Percentiles rank a stretch among this genome's conserved stretches.
These are phyloP conservation scores for Allomyces javanicus DNA, from an alignment of 192 early-diverging fungal species.

Conservation along the genomic window DNA sequence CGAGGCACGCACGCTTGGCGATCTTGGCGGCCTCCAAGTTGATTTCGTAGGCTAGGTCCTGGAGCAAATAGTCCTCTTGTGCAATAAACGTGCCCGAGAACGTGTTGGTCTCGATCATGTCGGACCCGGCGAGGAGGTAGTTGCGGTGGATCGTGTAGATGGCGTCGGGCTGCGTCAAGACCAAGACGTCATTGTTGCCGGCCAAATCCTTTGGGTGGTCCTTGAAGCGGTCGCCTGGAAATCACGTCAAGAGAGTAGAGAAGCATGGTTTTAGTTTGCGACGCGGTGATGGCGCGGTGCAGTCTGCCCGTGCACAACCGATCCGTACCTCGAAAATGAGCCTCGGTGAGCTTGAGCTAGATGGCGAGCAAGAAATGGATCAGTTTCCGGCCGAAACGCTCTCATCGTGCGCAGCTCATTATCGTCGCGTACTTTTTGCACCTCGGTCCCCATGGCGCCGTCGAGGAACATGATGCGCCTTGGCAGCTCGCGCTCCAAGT, in stretches of 20 bases:
- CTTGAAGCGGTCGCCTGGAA: slow-evolving; percentile 53
- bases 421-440: slow-evolving; percentile 41
- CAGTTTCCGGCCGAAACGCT: too few relatives aligned
- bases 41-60: slow-evolving; percentile 71
- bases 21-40: slow-evolving; percentile 77
- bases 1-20: slow-evolving; percentile 63
- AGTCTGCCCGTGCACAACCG: neutral
- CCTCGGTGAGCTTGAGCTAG: slow-evolving; percentile 40
- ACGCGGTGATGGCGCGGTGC: neutral
- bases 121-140: slow-evolving; percentile 78
- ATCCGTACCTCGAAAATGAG: slow-evolving; percentile 53
- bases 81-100: slow-evolving; percentile 81
- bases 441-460: slow-evolving; percentile 89
- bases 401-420: too few relatives aligned
- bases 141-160: slow-evolving; percentile 75
- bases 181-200: slow-evolving; percentile 92
- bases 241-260: neutral
- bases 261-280: neutral
- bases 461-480: slow-evolving; percentile 91
- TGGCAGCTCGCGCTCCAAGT: slow-evolving; percentile 51
- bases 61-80: slow-evolving; percentile 76
- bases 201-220: slow-evolving; percentile 65
- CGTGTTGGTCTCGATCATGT: slow-evolving; percentile 94
- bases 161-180: slow-evolving; percentile 70
- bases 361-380: too few relatives aligned